Evolutionary conservation across 179 eudicot species (phyloP), one percentile per base, ranked within the genome.

Genomic region (Sideroxylon spinosum): DNA sequence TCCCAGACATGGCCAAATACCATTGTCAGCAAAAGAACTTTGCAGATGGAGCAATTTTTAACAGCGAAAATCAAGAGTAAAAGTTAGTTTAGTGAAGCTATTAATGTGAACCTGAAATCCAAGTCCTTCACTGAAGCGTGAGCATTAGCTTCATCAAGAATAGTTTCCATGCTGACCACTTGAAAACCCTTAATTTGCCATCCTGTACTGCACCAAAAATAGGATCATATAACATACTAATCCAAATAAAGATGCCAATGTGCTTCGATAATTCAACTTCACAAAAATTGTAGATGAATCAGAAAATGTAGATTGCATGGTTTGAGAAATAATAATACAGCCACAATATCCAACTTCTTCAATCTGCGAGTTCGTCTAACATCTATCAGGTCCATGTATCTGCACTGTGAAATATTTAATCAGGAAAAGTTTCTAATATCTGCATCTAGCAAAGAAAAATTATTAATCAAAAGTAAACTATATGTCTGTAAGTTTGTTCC

Each of bases 141-240:
- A 63, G 89, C 89, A 57, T 88, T 76, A 55, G 86, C 88, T 73
- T 89, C 90, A 84, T 86, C 83, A 28, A 96, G 74, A 56, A 87
- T 73, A 75, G 76, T 77, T 79, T 91, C 93, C 99, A 96, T 85
- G 82, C 88, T 73, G 99, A 98, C 99, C 99, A 96, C 88, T 89
- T 94, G 81, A 94, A 96, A 60, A 91, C 91, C 87, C 90, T 90
- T 82, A 96, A 86, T 77, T 92, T 90, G 67, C 98, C 99, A 88
- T 96, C 99, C 98, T 96, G 95, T 90, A 86, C 91, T 89, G 95
- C 91, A 87, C 74, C 82, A 85, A 74, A 65, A 61, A 82, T 76
- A 67, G 61, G 63, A 78, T 81, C 52, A 84, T 82, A 77, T 71
- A 63, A 71, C 71, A 76, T 50, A 77, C 44, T 69, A 82, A 56